phyloP scores from a whole-genome alignment of 768 basidiomycete species.

The Termitomyces sp. region DNA sequence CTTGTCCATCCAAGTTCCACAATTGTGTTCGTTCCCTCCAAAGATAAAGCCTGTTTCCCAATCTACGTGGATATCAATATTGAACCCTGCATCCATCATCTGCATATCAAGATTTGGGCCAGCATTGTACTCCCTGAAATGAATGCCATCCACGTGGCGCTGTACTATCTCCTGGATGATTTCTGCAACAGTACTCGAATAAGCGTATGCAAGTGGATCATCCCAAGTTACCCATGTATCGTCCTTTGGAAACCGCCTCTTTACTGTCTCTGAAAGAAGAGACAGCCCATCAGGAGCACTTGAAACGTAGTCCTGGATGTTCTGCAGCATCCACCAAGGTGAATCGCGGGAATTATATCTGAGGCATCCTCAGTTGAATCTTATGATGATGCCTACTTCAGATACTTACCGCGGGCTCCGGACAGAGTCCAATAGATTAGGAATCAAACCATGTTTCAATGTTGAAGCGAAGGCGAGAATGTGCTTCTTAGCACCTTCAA shows the following conservation, averaged over 20 bases:
- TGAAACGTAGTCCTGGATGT: constrained; percentile 89
- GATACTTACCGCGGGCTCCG: constrained; percentile 67
- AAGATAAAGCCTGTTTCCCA: constrained; percentile 90
- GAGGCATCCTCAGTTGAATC: not conserved
- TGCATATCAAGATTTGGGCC: constrained; percentile 97
- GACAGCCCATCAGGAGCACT: constrained; percentile 81
- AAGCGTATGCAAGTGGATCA: constrained; percentile 76
- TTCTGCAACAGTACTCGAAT: constrained; percentile 84
- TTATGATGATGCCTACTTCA: not conserved
- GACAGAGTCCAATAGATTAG: constrained; percentile 90
- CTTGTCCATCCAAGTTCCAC: constrained; percentile 98
- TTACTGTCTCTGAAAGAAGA: constrained; percentile 76
- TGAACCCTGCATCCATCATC: constrained; percentile 90
- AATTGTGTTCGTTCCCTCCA: constrained; percentile 83
- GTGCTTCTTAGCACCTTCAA: constrained; percentile 78
- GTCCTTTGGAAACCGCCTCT: constrained; percentile 91
- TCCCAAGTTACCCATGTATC: constrained; percentile 94
- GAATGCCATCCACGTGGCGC: constrained; percentile 87
- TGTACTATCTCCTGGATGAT: constrained; percentile 95
- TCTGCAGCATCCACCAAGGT: constrained; percentile 99
- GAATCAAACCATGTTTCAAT: constrained; percentile 93
- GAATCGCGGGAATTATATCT: constrained; percentile 97
- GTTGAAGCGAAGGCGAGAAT: constrained; percentile 92
- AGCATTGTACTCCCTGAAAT: constrained; percentile 94
- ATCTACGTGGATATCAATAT: constrained; percentile 91